These are phyloP conservation scores for Cyphellophora europaea DNA, from an alignment of 2,329 filamentous ascomycete species.

Conservation along the genomic window DNA sequence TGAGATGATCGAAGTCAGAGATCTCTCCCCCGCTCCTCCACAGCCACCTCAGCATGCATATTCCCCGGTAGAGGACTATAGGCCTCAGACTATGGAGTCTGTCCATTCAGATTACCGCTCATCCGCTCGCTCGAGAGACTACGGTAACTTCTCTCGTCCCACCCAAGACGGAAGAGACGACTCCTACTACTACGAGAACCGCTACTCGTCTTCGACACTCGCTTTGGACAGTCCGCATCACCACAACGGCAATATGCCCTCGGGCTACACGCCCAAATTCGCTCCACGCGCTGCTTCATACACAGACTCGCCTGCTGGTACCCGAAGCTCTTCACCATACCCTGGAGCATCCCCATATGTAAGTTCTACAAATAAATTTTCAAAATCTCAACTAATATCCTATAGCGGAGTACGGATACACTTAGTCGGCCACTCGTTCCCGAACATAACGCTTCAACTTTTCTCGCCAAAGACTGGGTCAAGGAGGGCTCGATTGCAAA, in stretches of 20 bases:
- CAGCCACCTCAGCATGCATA: neutral
- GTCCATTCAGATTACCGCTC: neutral
- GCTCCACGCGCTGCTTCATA: slow-evolving; percentile 12
- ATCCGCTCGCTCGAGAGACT: neutral
- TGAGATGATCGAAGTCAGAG: slow-evolving; percentile 1
- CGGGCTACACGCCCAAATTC: slow-evolving; percentile 4
- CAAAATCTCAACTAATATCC: slow-evolving; percentile 12
- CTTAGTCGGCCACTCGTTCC: slow-evolving; percentile 24
- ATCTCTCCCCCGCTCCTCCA: neutral
- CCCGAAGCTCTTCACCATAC: slow-evolving; percentile 20
- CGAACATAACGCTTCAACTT: slow-evolving; percentile 16
- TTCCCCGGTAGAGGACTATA: neutral
- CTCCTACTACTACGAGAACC: neutral
- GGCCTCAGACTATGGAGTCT: neutral
- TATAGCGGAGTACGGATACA: slow-evolving; percentile 25
- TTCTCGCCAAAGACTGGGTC: slow-evolving; percentile 27
- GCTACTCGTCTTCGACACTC: neutral
- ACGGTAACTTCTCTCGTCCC: neutral
- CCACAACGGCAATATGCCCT: slow-evolving; percentile 1
- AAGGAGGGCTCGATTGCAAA: slow-evolving; percentile 27
- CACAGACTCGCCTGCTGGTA: slow-evolving; percentile 10
- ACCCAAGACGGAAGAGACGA: neutral
- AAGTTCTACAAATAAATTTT: neutral
- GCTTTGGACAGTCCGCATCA: neutral
- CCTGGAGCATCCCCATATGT: slow-evolving; percentile 13